Conservation (phyloP, 176 grass and related monocot species). For the Pharus latifolius region DNA sequence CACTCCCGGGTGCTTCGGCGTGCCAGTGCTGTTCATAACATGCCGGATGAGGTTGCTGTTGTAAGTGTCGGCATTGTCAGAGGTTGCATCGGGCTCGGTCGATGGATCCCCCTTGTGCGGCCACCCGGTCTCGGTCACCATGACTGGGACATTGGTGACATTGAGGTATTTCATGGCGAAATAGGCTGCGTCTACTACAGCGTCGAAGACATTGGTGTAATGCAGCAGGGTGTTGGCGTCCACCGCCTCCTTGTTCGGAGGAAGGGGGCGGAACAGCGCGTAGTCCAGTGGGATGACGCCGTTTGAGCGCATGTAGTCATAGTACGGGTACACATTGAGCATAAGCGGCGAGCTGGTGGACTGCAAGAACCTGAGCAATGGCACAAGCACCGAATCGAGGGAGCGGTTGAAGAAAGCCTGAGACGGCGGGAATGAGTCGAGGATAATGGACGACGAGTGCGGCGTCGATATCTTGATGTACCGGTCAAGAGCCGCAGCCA, state of each 20-base stretch:
- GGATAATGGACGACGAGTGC: slow-evolving; percentile 92
- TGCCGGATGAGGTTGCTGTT: slow-evolving; percentile 94
- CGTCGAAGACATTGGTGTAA: slow-evolving; percentile 97
- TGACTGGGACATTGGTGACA: slow-evolving; percentile 77
- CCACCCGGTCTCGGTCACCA: slow-evolving; percentile 92
- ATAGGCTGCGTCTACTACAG: slow-evolving; percentile 83
- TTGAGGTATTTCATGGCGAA: slow-evolving; percentile 94
- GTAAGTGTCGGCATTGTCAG: slow-evolving; percentile 86
- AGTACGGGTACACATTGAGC: slow-evolving; percentile 97
- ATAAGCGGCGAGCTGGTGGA: slow-evolving; percentile 67
- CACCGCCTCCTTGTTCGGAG: slow-evolving; percentile 94
- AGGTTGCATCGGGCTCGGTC: slow-evolving; percentile 62
- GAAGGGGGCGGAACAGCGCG: slow-evolving; percentile 78
- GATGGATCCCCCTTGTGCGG: slow-evolving; percentile 88
- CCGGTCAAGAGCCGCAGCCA: slow-evolving; percentile 75
- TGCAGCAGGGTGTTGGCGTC: slow-evolving; percentile 94
- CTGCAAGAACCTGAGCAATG: slow-evolving; percentile 79
- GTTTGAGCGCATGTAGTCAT: slow-evolving; percentile 97
- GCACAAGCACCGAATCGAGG: slow-evolving; percentile 46
- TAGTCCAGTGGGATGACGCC: slow-evolving; percentile 93
- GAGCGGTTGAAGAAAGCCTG: slow-evolving; percentile 99
- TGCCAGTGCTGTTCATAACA: slow-evolving; percentile 89
- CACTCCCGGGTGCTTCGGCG: slow-evolving; percentile 84
- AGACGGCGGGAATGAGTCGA: slow-evolving; percentile 92
- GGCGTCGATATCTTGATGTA: slow-evolving; percentile 83